These are phyloP conservation scores for Aphanomyces astaci DNA, from an alignment of 352 stramenopile genomes.

Conservation along the genomic window DNA sequence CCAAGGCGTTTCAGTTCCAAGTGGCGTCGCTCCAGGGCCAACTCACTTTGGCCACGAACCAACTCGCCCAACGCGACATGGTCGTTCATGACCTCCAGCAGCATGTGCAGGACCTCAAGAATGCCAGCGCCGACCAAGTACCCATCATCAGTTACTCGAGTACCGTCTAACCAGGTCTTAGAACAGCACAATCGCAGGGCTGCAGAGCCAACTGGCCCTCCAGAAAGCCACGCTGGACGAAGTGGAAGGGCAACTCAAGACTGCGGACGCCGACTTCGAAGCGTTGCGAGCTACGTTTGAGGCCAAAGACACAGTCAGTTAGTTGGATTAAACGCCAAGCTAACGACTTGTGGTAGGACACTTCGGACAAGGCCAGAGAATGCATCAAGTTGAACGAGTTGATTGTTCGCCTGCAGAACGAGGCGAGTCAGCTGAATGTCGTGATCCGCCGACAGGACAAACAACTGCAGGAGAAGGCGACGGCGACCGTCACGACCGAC, in stretches of 20 bases:
- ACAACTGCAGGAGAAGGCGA: conserved; percentile 33
- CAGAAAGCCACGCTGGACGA: conserved; percentile 29
- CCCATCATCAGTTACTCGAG: too few species aligned
- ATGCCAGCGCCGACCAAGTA: conserved; percentile 3
- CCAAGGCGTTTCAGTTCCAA: conserved; percentile 21
- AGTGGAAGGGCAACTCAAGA: conserved; percentile 40
- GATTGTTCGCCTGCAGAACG: background rate
- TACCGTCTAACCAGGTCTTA: too few species aligned
- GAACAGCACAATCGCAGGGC: background rate
- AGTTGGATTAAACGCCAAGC: background rate
- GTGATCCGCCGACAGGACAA: conserved; percentile 29
- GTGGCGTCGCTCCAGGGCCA: conserved; percentile 6
- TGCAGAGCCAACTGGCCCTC: background rate
- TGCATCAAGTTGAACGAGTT: background rate
- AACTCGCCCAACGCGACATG: conserved; percentile 1
- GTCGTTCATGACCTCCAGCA: conserved; percentile 5
- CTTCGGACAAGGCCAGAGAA: background rate
- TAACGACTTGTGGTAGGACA: conserved; percentile 4
- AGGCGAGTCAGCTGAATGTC: conserved; percentile 15
- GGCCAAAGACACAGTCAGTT: conserved; percentile 31
- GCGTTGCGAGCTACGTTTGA: conserved; percentile 50
- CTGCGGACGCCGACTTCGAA: conserved; percentile 60
- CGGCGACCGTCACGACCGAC: conserved; percentile 36
- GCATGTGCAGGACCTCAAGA: background rate
- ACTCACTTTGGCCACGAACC: background rate